Base-by-base conservation (phyloP, 1,139 yeast genomes). In the Sugiyamaella grinbergsii region DNA sequence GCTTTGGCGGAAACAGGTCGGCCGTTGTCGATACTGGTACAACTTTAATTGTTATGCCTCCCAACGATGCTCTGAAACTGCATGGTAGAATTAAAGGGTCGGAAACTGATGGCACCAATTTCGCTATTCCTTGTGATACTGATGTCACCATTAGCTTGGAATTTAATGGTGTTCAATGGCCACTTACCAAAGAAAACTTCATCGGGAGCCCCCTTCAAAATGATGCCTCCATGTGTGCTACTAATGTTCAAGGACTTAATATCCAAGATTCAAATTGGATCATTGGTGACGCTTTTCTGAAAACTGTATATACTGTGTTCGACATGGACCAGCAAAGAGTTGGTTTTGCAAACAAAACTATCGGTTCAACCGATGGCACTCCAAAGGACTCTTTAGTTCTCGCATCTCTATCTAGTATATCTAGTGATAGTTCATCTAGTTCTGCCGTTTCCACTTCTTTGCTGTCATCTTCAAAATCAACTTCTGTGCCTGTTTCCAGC, bases 11-110 rank as follows among this genome's bases (percentile, higher is more conserved):
- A 0, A 57, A 67, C 22, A 71, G 82, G 63, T 62, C 69, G 3
- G 83, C 81, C 4, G 72, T 82, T 39, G 70, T 83, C 23, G 90
- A 83, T 61, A 80, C 86, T 10, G 89, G 88, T 15, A 82, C 88
- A 1, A 82, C 88, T 0, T 78, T 84, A 2, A 66, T 82, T 22
- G 79, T 80, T 5, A 66, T 81, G 47, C 82, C 86, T 2, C 67
- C 75, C n/a, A 67, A 65, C 18, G 87, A 83, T 60, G 87, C 88
- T 1, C 59, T 73, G 37, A 66, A 56, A 22, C 52, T 83, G 11
- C 88, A 83, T 61, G 61, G 77, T 11, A 80, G 72, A 60, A 82
- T 84, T 50, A 59, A 66, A 20, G 65, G 70, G 31, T 69, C 81
- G 5, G 66, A 79, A 49, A 74, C 83, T 8, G 87, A 82, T 62